Conservation (phyloP, 192 early-diverging fungal genomes). For the Coemansia sp. region DNA sequence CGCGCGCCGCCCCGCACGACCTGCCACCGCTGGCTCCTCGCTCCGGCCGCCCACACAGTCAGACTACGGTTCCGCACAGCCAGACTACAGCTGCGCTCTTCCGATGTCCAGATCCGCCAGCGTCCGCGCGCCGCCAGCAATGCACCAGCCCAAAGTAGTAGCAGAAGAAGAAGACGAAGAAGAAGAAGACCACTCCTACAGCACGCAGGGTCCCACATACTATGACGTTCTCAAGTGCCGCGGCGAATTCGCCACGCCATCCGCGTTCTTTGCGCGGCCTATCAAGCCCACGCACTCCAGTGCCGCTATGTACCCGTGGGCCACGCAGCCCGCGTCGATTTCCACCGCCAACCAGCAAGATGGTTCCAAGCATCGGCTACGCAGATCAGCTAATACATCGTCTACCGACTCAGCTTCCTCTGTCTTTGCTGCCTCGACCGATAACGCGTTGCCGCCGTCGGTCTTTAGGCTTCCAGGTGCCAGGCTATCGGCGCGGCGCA, state of each 20-base stretch:
- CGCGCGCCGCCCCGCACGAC: neutral
- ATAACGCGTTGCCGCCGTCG: conserved; percentile 33
- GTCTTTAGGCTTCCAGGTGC: conserved; percentile 38
- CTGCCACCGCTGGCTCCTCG: neutral
- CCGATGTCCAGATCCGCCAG: neutral
- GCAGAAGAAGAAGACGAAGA: too few relatives aligned
- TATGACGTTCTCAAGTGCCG: conserved; percentile 49
- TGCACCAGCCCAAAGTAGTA: too few relatives aligned
- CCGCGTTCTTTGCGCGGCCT: conserved; percentile 26
- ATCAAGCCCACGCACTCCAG: conserved; percentile 30
- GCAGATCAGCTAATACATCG: conserved; percentile 12
- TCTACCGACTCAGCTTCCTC: conserved; percentile 19
- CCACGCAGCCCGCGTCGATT: conserved; percentile 6
- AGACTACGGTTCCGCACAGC: neutral
- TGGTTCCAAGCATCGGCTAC: conserved; percentile 28
- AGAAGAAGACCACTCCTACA: too few relatives aligned
- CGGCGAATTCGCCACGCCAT: conserved; percentile 36
- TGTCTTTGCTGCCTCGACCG: conserved; percentile 11
- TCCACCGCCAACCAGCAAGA: neutral
- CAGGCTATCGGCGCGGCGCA: neutral
- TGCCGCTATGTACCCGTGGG: conserved; percentile 27
- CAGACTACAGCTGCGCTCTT: neutral
- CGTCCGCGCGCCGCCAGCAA: too few relatives aligned
- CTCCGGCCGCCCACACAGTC: neutral
- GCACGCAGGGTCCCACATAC: conserved; percentile 27